Base-by-base conservation (phyloP, 768 basidiomycete species). In the Boletus rubescentipes region DNA sequence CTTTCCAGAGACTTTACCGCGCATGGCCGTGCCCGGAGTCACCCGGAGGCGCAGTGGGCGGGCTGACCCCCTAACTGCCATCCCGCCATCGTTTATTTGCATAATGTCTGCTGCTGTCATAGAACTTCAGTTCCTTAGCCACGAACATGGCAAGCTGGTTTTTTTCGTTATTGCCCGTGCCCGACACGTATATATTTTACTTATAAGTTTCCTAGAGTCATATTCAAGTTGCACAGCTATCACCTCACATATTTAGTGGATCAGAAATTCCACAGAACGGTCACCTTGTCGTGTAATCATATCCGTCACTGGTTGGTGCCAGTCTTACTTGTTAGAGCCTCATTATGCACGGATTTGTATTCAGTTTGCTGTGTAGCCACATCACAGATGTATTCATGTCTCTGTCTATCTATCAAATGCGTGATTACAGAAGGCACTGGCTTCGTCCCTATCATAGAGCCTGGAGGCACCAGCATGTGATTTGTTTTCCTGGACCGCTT, bases 1-100 rank as follows among this genome's bases (percentile, higher is more conserved):
- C 65, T 85, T 16, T 72, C 69, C 39, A 70, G 77, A 40, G 64
- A 75, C 46, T 65, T 67, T 20, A 11, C 57, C 6, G 51, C 53
- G 0, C 54, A 29, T 16, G 41, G 18, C 10, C 58, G 49, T 20
- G 31, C 46, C 2, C 36, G 41, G 43, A 39, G 31, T 8, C 21
- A 36, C 1, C 26, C 8, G 5, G 46, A 51, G 29, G 30, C 16
- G 21, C 54, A 20, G 43, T 36, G 31, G 20, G 43, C 47, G 37
- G 47, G 42, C 14, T 12, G 26, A 34, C 4, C 20, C 37, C 44
- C 9, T 9, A 11, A 45, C 16, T 14, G 16, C 20, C 32, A 9
- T n/a, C 26, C 26, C 10, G 10, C n/a, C 26, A 29, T 40, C 46
- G 23, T n/a, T 30, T 18, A 42, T 51, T 30, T 49, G 21, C 34